These are phyloP conservation scores for Fusarium sp. DNA, from an alignment of 2,329 filamentous ascomycete species.

Conservation along the genomic window DNA sequence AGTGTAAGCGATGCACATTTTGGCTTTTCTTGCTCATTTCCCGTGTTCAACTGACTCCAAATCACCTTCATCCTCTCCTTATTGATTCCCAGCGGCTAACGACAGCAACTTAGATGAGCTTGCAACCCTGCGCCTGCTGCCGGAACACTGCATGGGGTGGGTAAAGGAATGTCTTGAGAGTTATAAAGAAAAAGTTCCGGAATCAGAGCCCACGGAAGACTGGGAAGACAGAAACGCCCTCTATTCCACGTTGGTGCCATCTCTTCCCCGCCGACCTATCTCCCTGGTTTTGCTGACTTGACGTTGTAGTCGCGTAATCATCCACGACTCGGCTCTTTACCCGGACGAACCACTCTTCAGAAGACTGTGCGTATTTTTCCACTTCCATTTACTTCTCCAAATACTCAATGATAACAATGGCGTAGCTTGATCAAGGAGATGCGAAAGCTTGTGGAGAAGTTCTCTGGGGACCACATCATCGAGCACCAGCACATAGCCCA, in stretches of 20 bases:
- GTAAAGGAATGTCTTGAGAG: neutral
- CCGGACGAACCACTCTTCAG: neutral
- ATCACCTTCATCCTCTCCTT: neutral
- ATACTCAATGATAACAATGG: neutral
- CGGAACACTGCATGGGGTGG: neutral
- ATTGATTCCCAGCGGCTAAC: neutral
- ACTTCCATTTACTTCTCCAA: neutral
- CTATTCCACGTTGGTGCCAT: neutral
- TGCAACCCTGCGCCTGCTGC: neutral
- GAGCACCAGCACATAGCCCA: neutral
- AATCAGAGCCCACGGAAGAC: neutral
- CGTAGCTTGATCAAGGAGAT: neutral
- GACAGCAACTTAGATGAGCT: neutral
- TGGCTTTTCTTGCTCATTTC: neutral
- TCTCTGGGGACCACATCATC: neutral
- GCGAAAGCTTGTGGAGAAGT: neutral
- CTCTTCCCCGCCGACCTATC: neutral
- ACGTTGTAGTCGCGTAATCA: neutral
- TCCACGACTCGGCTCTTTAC: neutral
- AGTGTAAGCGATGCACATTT: neutral
- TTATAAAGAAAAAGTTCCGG: neutral
- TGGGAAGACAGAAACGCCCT: neutral
- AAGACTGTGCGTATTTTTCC: neutral
- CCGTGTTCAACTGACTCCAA: neutral
- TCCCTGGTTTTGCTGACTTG: neutral